A percentile compares a stretch with the other conserved stretches of the same genome.
Evolutionary conservation across 1,139 yeast species (phyloP).

Genomic region (Diutina rugosa): DNA sequence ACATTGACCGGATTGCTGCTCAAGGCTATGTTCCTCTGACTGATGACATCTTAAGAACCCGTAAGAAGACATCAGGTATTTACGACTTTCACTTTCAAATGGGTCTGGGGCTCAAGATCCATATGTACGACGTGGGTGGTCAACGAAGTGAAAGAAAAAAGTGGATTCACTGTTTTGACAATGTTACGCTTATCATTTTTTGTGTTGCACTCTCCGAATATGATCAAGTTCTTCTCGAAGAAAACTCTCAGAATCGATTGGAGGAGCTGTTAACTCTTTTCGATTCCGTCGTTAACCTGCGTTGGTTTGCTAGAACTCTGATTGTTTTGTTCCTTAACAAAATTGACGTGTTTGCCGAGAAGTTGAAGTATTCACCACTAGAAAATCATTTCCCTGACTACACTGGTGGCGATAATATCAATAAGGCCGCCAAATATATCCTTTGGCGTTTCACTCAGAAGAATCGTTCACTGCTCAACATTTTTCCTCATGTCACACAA

Average conservation of each 20-base stretch:
- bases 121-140: constrained; percentile 89
- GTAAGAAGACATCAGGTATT: constrained; percentile 89
- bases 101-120: constrained; percentile 55
- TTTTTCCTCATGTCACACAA: constrained; percentile 87
- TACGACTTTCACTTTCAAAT: constrained; percentile 71
- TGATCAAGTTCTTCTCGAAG: constrained; percentile 77
- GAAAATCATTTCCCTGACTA: constrained; percentile 83
- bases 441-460: constrained; percentile 84
- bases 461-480: constrained; percentile 68
- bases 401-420: constrained; percentile 77
- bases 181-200: constrained; percentile 78
- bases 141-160: constrained; percentile 87
- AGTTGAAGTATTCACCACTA: constrained; percentile 69
- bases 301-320: constrained; percentile 85
- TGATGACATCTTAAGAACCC: constrained; percentile 70
- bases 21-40: constrained; percentile 58
- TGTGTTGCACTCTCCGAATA: constrained; percentile 87
- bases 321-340: constrained; percentile 79
- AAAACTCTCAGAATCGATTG: constrained; percentile 64
- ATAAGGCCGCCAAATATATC: constrained; percentile 89
- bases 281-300: constrained; percentile 85
- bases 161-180: constrained; percentile 94
- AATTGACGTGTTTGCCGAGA: constrained; percentile 81
- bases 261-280: constrained; percentile 79
- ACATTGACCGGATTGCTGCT: constrained; percentile 48